Conservation (phyloP, 78 protist genomes). For the Acrasis kona region DNA sequence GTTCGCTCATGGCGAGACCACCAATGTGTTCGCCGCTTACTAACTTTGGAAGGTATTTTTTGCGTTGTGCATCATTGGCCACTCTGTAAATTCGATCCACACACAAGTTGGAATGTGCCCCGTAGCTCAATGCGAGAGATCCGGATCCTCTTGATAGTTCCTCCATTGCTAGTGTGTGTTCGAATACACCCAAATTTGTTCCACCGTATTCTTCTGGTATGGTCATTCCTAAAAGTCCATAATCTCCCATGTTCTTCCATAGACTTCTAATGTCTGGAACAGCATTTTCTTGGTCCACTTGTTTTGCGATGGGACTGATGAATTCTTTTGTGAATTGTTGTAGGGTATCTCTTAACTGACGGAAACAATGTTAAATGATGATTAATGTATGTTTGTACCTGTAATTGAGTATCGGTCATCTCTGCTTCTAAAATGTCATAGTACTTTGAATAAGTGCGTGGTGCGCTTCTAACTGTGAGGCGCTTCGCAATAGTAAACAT, state of each 20-base stretch:
- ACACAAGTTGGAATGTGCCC: constrained; percentile 87
- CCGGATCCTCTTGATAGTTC: constrained; percentile 60
- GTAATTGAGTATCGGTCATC: background rate
- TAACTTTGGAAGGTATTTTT: constrained; percentile 55
- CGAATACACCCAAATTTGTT: constrained; percentile 10
- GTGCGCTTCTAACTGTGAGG: no score
- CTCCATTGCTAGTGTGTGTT: constrained; percentile 71
- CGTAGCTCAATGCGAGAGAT: constrained; percentile 74
- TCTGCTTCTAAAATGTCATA: background rate
- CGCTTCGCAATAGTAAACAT: no score
- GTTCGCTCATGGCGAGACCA: constrained; percentile 89
- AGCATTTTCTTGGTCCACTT: constrained; percentile 48
- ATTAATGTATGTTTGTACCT: no score
- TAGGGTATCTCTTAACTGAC: no score
- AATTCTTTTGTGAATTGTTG: constrained; percentile 29
- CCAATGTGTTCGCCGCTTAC: constrained; percentile 87
- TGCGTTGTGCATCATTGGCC: constrained; percentile 77
- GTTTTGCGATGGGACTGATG: constrained; percentile 70
- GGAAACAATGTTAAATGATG: no score
- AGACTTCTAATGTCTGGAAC: constrained; percentile 52
- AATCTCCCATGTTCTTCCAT: constrained; percentile 71
- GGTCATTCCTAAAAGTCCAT: constrained; percentile 77
- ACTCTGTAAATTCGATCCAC: constrained; percentile 77
- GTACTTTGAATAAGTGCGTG: no score
- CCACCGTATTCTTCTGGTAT: constrained; percentile 32